Percentiles rank a stretch among this genome's conserved stretches.
These are phyloP conservation scores for Gnaphalium uliginosum DNA, from an alignment of 129 eudicot genomes.

Conservation along the genomic window DNA sequence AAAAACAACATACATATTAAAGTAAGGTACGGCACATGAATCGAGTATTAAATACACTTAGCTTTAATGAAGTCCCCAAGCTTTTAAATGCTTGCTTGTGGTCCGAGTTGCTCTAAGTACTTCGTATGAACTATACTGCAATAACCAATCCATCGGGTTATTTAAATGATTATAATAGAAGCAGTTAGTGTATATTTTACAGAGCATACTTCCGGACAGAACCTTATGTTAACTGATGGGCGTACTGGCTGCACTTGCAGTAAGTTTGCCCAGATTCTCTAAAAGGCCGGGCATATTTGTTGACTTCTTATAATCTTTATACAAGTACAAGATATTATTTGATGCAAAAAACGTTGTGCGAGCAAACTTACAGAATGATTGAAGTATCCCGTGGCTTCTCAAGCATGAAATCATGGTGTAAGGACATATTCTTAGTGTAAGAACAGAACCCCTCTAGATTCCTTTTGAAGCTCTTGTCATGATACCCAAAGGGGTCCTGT, in stretches of 20 bases:
- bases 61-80: slow-evolving; percentile 15
- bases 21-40: not conserved
- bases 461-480: not conserved
- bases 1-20: not conserved
- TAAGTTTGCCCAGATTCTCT: not conserved
- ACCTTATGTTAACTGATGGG: slow-evolving; percentile 3
- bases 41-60: slow-evolving; percentile 11
- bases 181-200: not conserved
- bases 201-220: slow-evolving; percentile 1
- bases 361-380: slow-evolving; percentile 12
- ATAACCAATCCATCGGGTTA: not conserved
- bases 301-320: not conserved
- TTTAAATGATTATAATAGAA: not conserved
- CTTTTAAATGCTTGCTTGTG: not conserved
- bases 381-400: slow-evolving; percentile 7
- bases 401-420: slow-evolving; percentile 3
- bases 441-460: no score
- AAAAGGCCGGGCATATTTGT: no score
- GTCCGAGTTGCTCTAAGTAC: slow-evolving; percentile 4
- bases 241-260: not conserved
- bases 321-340: not conserved
- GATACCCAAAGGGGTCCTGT: not conserved
- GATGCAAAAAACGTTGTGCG: not conserved
- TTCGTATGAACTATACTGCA: not conserved
- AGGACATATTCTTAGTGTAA: not conserved